Base-by-base conservation (phyloP, 768 basidiomycete species). In the Mycena metata region DNA sequence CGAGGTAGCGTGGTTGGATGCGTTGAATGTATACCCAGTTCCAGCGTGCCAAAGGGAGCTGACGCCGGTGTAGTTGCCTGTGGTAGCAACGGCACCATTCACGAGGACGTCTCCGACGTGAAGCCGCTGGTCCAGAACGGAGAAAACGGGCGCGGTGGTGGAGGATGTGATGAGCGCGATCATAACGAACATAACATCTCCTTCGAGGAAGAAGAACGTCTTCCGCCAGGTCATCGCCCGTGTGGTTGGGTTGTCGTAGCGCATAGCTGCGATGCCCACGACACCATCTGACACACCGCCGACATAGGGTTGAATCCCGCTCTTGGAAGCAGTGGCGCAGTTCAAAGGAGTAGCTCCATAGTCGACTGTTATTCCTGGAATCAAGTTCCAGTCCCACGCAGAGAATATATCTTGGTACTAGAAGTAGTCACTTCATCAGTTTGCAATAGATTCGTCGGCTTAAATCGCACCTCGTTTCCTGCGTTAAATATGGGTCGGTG, bases 361-460 rank as follows among this genome's bases (percentile, higher is more conserved):
- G 50, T 81, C 76, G 15, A 78, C 75, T 0, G 81, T 83, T 17
- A 74, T 80, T 1, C 87, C 87, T 12, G 87, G 87, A 35, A 88
- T 83, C 26, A 88, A 78, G 62, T 88, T 86, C 87, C 87, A 88
- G 70, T 88, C 86, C 87, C 87, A 88, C 2, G 84, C 80, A 0
- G 82, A 86, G 11, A 83, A 78, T 33, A 87, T 86, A 67, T 88
- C 86, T 64, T 73, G 69, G 45, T 72, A 72, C 70, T 71, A 35
- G 17, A 58, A 12, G 19, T 5, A 30, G n/a, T 30, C n/a, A n/a
- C n/a, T n/a, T n/a, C n/a, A n/a, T n/a, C 45, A 26, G 43, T 42
- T 33, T 21, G n/a, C n/a, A 9, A 13, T 12, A 42, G 15, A 47
- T 6, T 13, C 12, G 26, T 5, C 13, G 15, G 2, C 15, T 46